phyloP scores from a whole-genome alignment of 1,284 basidiomycete species.

The Ganoderma sinense region DNA sequence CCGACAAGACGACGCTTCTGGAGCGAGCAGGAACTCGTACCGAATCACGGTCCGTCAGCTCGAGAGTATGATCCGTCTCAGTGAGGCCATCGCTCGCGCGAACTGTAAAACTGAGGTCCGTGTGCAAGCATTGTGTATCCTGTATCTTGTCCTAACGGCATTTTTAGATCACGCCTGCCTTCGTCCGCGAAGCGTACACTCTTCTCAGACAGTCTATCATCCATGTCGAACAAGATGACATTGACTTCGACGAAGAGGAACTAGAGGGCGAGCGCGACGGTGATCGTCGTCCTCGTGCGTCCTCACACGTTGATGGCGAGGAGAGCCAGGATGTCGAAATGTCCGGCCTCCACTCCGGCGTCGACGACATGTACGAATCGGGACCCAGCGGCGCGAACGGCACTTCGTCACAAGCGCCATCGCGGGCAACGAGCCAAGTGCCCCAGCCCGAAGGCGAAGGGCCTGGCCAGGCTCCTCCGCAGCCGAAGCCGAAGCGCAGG shows the following conservation, averaged over 20 bases:
- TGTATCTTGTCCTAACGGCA: neutral
- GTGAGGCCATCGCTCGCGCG: slow-evolving; percentile 96
- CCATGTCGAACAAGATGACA: slow-evolving; percentile 98
- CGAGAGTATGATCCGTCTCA: slow-evolving; percentile 97
- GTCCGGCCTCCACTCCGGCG: slow-evolving; percentile 63
- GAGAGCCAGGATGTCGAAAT: slow-evolving; percentile 71
- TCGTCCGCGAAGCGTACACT: slow-evolving; percentile 95
- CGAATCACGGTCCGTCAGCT: slow-evolving; percentile 96
- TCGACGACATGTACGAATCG: slow-evolving; percentile 60
- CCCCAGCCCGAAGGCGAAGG: slow-evolving; percentile 27
- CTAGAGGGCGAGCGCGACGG: slow-evolving; percentile 61
- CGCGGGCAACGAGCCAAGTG: slow-evolving; percentile 45
- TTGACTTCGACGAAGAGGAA: slow-evolving; percentile 97
- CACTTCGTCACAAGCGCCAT: slow-evolving; percentile 35
- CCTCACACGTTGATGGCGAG: slow-evolving; percentile 44
- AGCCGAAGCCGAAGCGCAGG: slow-evolving; percentile 65
- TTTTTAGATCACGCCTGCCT: slow-evolving; percentile 84
- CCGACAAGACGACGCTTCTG: slow-evolving; percentile 91
- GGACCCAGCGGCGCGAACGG: slow-evolving; percentile 43
- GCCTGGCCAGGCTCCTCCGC: slow-evolving; percentile 30
- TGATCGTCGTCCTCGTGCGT: slow-evolving; percentile 39
- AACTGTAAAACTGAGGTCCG: slow-evolving; percentile 90
- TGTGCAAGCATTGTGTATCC: slow-evolving; percentile 5
- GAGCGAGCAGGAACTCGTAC: slow-evolving; percentile 91
- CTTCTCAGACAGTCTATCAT: slow-evolving; percentile 97